Percentiles rank a stretch among this genome's conserved stretches.
phyloP scores from a whole-genome alignment of 73 alveolate genomes.

The Stentor roeselii region DNA sequence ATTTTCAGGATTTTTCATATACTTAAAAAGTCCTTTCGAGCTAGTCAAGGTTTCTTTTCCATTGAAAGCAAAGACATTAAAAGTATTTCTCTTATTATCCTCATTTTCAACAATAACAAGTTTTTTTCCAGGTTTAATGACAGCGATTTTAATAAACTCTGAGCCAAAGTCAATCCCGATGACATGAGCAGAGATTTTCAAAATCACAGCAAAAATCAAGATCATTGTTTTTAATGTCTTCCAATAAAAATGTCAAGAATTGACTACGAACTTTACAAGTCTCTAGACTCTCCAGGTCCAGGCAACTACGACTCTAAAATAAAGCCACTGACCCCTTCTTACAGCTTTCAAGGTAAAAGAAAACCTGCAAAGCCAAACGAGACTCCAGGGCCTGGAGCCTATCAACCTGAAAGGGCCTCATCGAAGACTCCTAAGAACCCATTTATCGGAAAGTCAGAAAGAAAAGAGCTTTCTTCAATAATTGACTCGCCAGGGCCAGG shows the following conservation, averaged over 20 bases:
- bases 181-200: too few species aligned
- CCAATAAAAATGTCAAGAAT: too few species aligned
- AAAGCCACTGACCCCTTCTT: not conserved
- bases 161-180: conserved; percentile 95
- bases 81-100: conserved; percentile 80
- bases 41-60: conserved; percentile 62
- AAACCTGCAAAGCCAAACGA: not conserved
- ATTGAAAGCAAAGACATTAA: conserved; percentile 59
- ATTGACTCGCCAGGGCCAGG: conserved; percentile 23
- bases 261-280: not conserved
- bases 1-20: conserved; percentile 50
- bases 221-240: too few species aligned
- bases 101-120: conserved; percentile 84
- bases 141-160: conserved; percentile 79
- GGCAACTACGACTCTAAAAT: not conserved
- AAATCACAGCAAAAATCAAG: too few species aligned
- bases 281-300: conserved; percentile 22
- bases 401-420: not conserved
- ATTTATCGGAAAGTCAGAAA: conserved; percentile 1
- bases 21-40: conserved; percentile 51
- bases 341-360: not conserved
- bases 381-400: conserved; percentile 17
- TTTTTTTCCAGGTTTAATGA: conserved; percentile 88
- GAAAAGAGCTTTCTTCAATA: not conserved
- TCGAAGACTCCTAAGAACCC: not conserved